A percentile compares a stretch with the other conserved stretches of the same genome.
Conservation (phyloP, 768 basidiomycete species). For the Podaxis sp. region DNA sequence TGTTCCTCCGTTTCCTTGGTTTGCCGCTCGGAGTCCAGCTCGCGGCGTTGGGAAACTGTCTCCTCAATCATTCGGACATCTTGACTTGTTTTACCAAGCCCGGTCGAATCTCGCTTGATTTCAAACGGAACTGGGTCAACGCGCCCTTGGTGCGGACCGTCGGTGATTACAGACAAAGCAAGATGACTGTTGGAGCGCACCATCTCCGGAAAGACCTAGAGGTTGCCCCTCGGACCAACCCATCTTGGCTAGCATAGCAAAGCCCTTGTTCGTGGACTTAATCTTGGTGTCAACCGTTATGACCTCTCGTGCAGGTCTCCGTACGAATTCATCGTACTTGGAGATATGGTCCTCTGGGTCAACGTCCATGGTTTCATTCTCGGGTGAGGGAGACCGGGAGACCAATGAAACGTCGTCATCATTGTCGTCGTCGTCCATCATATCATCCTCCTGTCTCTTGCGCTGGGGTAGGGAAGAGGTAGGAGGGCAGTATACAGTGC, state of each 20-base stretch:
- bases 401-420: conserved; percentile 72
- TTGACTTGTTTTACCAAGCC: conserved; percentile 75
- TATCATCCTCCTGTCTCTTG: conserved; percentile 51
- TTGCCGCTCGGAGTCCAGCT: conserved; percentile 78
- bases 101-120: conserved; percentile 73
- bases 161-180: background rate
- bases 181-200: conserved; percentile 35
- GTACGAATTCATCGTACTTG: conserved; percentile 68
- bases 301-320: conserved; percentile 52
- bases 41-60: conserved; percentile 80
- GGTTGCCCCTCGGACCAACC: conserved; percentile 83
- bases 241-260: conserved; percentile 74
- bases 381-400: conserved; percentile 78
- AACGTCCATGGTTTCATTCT: conserved; percentile 47
- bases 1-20: conserved; percentile 80
- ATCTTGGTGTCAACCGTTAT: conserved; percentile 83
- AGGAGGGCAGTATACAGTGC: conserved; percentile 50
- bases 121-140: conserved; percentile 83
- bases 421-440: conserved; percentile 44
- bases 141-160: conserved; percentile 48
- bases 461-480: conserved; percentile 59
- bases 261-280: conserved; percentile 77
- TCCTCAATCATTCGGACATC: conserved; percentile 84
- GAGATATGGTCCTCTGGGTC: conserved; percentile 36
- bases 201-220: conserved; percentile 73